Base-by-base conservation (phyloP, 768 basidiomycete genomes). In the Pleurotus tuber-regium region DNA sequence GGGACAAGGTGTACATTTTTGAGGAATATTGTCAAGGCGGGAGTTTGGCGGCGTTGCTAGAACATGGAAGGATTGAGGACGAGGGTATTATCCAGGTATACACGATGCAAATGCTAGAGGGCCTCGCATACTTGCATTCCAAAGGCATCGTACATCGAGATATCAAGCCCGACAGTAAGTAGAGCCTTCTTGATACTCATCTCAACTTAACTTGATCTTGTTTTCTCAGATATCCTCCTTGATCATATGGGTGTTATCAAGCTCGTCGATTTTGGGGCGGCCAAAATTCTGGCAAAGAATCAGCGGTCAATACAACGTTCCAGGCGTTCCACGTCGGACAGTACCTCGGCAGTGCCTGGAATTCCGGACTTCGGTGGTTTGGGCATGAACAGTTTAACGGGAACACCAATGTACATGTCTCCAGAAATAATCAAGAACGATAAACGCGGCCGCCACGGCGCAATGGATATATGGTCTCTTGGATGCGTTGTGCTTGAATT, bases 331-430 rank as follows among this genome's bases (percentile, higher is more conserved):
- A 62, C 77, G 2, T 82, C 79, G 51, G 62, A 69, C n/a, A 60
- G 61, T 18, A 50, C 55, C 43, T 57, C 62, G n/a, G 50, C 58
- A 59, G 55, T n/a, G 35, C 8, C 46, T 19, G 61, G 63, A 8
- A 59, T 66, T 36, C 59, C 66, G 24, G 64, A 70, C 56, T 54
- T 70, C 56, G 78, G 63, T 59, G 73, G 73, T 4, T 64, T 77
- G 21, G 82, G 77, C 4, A 74, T 86, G 69, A 85, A 86, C 64
- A 90, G 89, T 59, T 71, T 99, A 28, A 97, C 95, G 1, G 96
- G 94, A 14, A 99, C 97, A 10, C 97, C 97, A 0, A 98, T 98
- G 96, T 98, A 99, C 68, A 98, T 99, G 92, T 97, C 95, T 4
- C 97, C 97, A 1, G 97, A 99, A 65, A 84, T 97, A 49, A 98